These are phyloP conservation scores for Luzula sylvatica DNA, from an alignment of 176 grass and related monocot genomes.

Conservation along the genomic window DNA sequence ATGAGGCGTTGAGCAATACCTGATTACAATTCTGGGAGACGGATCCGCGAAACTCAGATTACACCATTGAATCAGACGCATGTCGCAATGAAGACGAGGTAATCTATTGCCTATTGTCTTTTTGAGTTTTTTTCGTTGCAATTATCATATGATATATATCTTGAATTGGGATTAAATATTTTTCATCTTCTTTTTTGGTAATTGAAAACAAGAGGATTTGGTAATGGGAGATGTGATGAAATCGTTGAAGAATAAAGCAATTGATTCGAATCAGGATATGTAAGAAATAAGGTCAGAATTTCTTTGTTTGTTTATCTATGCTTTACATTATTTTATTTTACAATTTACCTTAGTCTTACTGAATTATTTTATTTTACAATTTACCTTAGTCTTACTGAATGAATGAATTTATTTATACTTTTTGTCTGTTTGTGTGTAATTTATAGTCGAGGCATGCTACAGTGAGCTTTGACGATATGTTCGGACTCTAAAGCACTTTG, in stretches of 20 bases:
- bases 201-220: slow-evolving; percentile 28
- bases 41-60: slow-evolving; percentile 43
- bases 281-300: slow-evolving; percentile 35
- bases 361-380: too few relatives aligned
- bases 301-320: not conserved
- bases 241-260: slow-evolving; percentile 36
- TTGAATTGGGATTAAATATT: not conserved
- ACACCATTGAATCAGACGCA: slow-evolving; percentile 40
- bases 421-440: slow-evolving; percentile 23
- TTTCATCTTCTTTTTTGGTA: not conserved
- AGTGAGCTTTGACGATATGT: slow-evolving; percentile 70
- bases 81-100: slow-evolving; percentile 26
- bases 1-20: too few relatives aligned
- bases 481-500: slow-evolving; percentile 64
- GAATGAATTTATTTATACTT: not conserved
- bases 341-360: too few relatives aligned
- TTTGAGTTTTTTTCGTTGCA: not conserved
- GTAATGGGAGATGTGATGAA: slow-evolving; percentile 56
- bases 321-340: too few relatives aligned
- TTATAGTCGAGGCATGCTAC: slow-evolving; percentile 88
- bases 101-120: not conserved
- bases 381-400: too few relatives aligned
- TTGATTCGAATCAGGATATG: slow-evolving; percentile 43
- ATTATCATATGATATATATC: not conserved
- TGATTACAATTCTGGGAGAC: too few relatives aligned